phyloP scores from a whole-genome alignment of 805 yeast genomes.

The Debaryomyces hansenii region DNA sequence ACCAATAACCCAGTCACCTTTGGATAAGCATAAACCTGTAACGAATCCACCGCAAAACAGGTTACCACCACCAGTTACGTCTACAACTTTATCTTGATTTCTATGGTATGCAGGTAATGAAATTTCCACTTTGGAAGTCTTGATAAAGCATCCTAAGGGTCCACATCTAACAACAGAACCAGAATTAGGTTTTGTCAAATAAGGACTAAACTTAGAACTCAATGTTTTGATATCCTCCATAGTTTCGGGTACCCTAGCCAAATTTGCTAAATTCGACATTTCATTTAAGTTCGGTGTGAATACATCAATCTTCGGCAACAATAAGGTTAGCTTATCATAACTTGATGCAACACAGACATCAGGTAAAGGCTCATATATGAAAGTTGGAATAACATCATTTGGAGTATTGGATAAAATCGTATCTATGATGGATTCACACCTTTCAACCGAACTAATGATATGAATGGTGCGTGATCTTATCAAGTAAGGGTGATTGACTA shows the following conservation, averaged over 20 bases:
- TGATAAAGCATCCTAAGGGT: constrained; percentile 59
- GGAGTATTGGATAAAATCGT: constrained; percentile 23
- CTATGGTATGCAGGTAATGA: constrained; percentile 79
- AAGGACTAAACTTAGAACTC: constrained; percentile 40
- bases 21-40: constrained; percentile 53
- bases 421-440: constrained; percentile 52
- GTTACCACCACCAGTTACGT: constrained; percentile 49
- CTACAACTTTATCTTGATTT: constrained; percentile 33
- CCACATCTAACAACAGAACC: constrained; percentile 78
- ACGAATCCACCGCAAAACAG: constrained; percentile 46
- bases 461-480: constrained; percentile 53
- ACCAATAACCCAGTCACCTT: constrained; percentile 50
- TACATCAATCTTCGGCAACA: constrained; percentile 51
- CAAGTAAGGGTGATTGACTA: constrained; percentile 38
- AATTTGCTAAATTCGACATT: constrained; percentile 63
- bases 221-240: constrained; percentile 40
- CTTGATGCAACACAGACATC: constrained; percentile 61
- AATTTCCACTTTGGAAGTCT: constrained; percentile 21
- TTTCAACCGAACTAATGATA: constrained; percentile 68
- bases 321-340: constrained; percentile 24
- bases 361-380: constrained; percentile 88
- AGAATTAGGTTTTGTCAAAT: constrained; percentile 39
- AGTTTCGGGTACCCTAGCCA: constrained; percentile 41
- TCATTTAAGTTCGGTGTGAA: constrained; percentile 87
- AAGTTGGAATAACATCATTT: constrained; percentile 29